A percentile compares a stretch with the other conserved stretches of the same genome.
phyloP scores from a whole-genome alignment of 1,139 yeast species.

The Suhomyces atakaporum region DNA sequence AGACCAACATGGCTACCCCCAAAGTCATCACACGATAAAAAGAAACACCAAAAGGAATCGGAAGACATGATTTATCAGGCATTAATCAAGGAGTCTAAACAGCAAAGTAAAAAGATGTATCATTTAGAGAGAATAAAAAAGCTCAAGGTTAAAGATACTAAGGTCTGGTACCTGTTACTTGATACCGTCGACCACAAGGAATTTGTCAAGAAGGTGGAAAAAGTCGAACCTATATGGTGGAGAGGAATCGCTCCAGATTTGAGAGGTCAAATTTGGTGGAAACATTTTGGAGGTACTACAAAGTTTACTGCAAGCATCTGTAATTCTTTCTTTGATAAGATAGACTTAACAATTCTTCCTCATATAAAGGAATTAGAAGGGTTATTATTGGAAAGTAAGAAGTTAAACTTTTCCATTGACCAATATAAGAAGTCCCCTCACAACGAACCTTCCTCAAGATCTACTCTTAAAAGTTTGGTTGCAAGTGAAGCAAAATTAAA shows the following conservation, averaged over 20 bases:
- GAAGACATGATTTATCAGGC: conserved; percentile 54
- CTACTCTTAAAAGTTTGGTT: neutral
- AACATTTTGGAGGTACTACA: conserved; percentile 31
- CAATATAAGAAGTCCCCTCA: conserved; percentile 2
- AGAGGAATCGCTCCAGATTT: conserved; percentile 57
- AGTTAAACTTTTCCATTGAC: conserved; percentile 5
- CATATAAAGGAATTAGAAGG: conserved; percentile 6
- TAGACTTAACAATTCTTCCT: conserved; percentile 9
- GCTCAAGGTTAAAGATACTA: conserved; percentile 35
- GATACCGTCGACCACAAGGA: conserved; percentile 15
- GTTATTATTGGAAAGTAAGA: conserved; percentile 7
- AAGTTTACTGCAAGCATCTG: conserved; percentile 22
- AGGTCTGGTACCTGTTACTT: conserved; percentile 48
- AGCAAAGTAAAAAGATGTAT: conserved; percentile 30
- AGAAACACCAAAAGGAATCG: conserved; percentile 58
- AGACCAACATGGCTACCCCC: conserved; percentile 73
- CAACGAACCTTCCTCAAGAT: neutral
- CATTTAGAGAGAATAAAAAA: conserved; percentile 27
- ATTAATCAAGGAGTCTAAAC: conserved; percentile 39
- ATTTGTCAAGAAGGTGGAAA: conserved; percentile 31
- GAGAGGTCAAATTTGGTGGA: conserved; percentile 55
- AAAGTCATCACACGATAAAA: conserved; percentile 54
- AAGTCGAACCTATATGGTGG: conserved; percentile 61
- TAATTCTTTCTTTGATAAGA: conserved; percentile 21
- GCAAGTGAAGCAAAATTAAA: neutral